These are phyloP conservation scores for Trypanosoma conorhini DNA, from an alignment of 208 protist genomes.

Conservation along the genomic window DNA sequence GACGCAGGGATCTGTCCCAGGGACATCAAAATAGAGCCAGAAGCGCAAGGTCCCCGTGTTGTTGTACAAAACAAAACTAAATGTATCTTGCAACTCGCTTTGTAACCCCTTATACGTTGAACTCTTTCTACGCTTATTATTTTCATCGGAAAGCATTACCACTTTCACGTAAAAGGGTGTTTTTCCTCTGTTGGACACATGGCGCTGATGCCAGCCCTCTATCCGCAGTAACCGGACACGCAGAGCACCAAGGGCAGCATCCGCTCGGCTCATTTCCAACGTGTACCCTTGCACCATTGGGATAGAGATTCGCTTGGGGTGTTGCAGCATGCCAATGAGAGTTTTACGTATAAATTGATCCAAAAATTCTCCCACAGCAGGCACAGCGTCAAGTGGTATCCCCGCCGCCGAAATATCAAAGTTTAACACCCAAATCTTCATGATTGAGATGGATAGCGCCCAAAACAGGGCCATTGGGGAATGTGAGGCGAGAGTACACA, in stretches of 20 bases:
- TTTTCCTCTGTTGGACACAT: constrained; percentile 48
- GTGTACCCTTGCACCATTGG: constrained; percentile 60
- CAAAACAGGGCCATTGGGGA: constrained; percentile 74
- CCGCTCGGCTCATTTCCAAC: constrained; percentile 36
- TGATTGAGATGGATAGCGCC: constrained; percentile 58
- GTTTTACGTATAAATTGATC: constrained; percentile 74
- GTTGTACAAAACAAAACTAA: constrained; percentile 71
- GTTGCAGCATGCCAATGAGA: constrained; percentile 56
- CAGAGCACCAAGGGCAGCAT: constrained; percentile 57
- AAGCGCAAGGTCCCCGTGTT: constrained; percentile 48
- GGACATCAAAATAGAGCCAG: constrained; percentile 76
- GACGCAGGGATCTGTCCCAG: constrained; percentile 53
- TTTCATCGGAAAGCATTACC: constrained; percentile 26
- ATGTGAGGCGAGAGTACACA: constrained; percentile 63
- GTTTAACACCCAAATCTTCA: constrained; percentile 55
- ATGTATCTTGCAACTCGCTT: constrained; percentile 43
- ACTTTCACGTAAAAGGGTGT: constrained; percentile 77
- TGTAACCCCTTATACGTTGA: constrained; percentile 55
- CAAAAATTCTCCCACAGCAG: constrained; percentile 56
- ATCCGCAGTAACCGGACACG: constrained; percentile 49
- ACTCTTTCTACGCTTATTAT: constrained; percentile 46
- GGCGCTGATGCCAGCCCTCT: constrained; percentile 45
- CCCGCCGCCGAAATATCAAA: constrained; percentile 62
- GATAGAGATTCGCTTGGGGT: constrained; percentile 56
- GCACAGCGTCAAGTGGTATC: constrained; percentile 63